Conservation (phyloP, 345 rosid species). For the Syzygium jambos region DNA sequence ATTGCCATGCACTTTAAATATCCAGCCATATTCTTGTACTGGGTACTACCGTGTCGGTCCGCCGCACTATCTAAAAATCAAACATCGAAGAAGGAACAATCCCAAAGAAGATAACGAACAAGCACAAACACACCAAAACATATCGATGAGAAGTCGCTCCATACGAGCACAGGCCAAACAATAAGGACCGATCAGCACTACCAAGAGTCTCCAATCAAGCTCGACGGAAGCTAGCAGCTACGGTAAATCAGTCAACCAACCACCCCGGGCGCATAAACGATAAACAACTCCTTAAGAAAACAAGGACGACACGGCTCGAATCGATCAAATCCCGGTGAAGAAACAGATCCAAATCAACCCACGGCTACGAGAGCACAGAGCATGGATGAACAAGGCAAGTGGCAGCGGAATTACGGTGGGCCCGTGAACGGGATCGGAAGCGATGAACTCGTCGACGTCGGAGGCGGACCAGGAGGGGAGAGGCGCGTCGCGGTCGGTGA, state of each 20-base stretch:
- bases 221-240: neutral
- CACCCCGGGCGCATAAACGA: neutral
- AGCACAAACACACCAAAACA: neutral
- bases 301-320: too few species aligned
- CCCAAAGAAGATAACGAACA: neutral
- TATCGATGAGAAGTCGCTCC: neutral
- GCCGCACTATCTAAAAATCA: neutral
- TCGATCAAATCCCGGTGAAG: neutral
- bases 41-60: neutral
- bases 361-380: neutral
- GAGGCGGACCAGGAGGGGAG: slow-evolving; percentile 78
- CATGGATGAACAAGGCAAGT: neutral
- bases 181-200: neutral
- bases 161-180: neutral
- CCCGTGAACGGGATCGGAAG: slow-evolving; percentile 80
- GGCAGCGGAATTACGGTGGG: slow-evolving; percentile 38
- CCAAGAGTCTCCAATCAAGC: neutral
- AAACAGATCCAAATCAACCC: neutral
- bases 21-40: neutral
- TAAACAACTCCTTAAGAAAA: neutral
- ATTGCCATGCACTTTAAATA: neutral
- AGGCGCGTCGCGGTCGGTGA: slow-evolving; percentile 44
- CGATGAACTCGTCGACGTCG: slow-evolving; percentile 75
- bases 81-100: neutral
- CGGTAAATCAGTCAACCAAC: neutral